Evolutionary conservation across 768 basidiomycete genomes (phyloP), one percentile per base, ranked within the genome.

Genomic region (Suillus fuscotomentosus): DNA sequence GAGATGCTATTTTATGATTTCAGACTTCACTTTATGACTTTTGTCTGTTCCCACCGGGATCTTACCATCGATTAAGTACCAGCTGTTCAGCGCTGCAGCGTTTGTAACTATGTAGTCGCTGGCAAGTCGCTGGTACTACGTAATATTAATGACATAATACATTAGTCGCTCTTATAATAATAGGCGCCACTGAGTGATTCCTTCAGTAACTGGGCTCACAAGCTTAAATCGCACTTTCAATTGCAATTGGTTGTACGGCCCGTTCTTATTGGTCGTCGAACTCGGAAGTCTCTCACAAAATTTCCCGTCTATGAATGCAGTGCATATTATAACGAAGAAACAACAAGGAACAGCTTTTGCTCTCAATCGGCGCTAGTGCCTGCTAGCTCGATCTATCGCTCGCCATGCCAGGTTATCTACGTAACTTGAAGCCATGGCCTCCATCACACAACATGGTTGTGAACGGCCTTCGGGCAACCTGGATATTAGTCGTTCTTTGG

Each of bases 401-500:
- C 27, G 24, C 17, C 10, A 59, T 59, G 57, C 27, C 57, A 6
- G 24, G 57, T 59, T 13, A 13, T 59, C 24, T 3, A 42, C 24
- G 10, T 7, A 60, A 24, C 24, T 15, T 27, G 10, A 50, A 61
- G 22, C 34, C n/a, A 43, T 62, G 42, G 63, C 36, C 36, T 13
- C 41, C 41, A 41, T 54, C 64, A 27, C 60, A 71, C 27, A 77
- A 72, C 56, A 67, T 71, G 31, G 71, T 81, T 42, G 79, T 87
- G 66, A 81, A 82, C 56, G 70, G 75, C 39, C 77, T 90, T n/a
- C 80, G 85, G 61, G 66, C 79, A 6, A 47, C 82, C 34, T 94
- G 93, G 93, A 73, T 89, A 24, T 65, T 86, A 9, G 69, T 85
- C 48, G 81, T 91, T 53, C 61, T 89, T 45, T 94, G 90, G 90